phyloP scores from a whole-genome alignment of 768 basidiomycete species.

The Suillus ampliporus region DNA sequence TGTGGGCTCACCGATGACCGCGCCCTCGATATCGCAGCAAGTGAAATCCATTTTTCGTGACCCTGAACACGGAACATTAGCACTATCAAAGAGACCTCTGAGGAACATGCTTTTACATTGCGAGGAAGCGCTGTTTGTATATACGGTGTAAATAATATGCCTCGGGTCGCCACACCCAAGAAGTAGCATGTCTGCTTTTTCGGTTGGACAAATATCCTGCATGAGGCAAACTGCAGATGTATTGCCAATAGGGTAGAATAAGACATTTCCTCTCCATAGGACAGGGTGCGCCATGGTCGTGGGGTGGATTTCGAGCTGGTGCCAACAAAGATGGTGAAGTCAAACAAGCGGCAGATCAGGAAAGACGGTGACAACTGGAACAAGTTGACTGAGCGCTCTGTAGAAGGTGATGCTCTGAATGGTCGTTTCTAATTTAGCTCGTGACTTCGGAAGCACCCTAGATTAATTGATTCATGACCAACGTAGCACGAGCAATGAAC shows the following conservation, averaged over 20 bases:
- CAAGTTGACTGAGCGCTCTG: background rate
- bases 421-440: too few species aligned
- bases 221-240: conserved; percentile 58
- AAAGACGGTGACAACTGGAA: background rate
- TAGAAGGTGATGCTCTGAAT: too few species aligned
- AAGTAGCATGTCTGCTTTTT: conserved; percentile 52
- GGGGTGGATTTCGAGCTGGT: background rate
- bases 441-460: too few species aligned
- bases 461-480: too few species aligned
- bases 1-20: conserved; percentile 31
- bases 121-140: conserved; percentile 13
- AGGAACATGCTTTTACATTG: background rate
- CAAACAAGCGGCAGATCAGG: background rate
- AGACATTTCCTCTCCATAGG: conserved; percentile 48
- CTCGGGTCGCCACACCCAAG: conserved; percentile 66
- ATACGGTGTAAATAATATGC: conserved; percentile 56
- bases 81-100: background rate
- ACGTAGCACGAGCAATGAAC: too few species aligned
- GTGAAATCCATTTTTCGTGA: conserved; percentile 34
- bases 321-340: background rate
- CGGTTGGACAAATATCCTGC: conserved; percentile 52
- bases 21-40: conserved; percentile 35
- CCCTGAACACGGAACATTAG: conserved; percentile 16
- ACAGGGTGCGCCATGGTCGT: conserved; percentile 49
- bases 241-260: conserved; percentile 68